Evolutionary conservation across 257 asterid species (phyloP).

Genomic region (Solanum piurae): DNA sequence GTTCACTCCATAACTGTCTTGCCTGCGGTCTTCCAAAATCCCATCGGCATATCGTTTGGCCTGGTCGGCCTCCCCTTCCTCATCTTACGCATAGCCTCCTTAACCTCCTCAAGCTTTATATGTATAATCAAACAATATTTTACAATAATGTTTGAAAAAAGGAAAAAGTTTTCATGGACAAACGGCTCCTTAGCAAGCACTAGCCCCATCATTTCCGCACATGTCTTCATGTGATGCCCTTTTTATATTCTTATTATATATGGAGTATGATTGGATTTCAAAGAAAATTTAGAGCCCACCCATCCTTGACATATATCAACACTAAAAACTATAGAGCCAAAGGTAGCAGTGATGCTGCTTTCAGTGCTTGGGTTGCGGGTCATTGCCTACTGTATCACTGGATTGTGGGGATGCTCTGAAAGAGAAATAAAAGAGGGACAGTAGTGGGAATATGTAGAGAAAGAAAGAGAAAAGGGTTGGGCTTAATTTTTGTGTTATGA

Average conservation of each 20-base stretch:
- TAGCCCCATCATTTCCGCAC: background rate
- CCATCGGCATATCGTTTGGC: background rate
- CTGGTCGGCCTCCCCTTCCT: background rate
- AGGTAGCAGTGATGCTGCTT: background rate
- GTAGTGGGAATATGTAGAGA: background rate
- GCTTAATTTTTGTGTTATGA: background rate
- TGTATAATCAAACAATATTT: background rate
- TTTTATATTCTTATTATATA: background rate
- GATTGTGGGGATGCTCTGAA: background rate
- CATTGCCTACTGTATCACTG: background rate
- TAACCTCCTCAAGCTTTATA: background rate
- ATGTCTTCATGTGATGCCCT: background rate
- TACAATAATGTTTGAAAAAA: background rate
- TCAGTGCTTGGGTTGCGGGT: background rate
- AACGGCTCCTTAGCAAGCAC: background rate
- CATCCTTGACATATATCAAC: background rate
- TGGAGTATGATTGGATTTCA: background rate
- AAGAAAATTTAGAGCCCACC: background rate
- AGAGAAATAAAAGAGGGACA: background rate
- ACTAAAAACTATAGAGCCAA: background rate
- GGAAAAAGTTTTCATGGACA: background rate
- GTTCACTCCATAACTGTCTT: background rate
- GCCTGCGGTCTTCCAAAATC: background rate
- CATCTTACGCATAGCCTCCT: background rate
- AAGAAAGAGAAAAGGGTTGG: background rate